Percentiles rank a stretch among this genome's conserved stretches.
Conservation (phyloP, 257 asterid species). For the Rhazya stricta region DNA sequence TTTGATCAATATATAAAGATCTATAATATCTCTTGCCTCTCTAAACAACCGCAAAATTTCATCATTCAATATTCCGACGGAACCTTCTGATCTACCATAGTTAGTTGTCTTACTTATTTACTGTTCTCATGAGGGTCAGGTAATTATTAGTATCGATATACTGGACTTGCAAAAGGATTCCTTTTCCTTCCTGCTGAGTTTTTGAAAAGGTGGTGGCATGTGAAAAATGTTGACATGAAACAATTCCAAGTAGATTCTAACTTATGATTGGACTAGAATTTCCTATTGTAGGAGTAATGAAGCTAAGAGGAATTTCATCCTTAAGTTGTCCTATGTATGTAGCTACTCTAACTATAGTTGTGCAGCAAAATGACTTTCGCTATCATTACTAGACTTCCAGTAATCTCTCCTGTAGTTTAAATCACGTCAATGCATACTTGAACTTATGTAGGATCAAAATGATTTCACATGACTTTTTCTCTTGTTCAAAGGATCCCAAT, state of each 20-base stretch:
- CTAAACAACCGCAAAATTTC: background rate
- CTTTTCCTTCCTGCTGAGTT: no score
- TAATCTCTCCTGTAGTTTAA: no score
- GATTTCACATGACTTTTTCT: background rate
- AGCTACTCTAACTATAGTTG: background rate
- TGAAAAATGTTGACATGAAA: background rate
- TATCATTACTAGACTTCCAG: background rate
- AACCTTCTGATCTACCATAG: no score
- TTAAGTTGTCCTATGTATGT: no score
- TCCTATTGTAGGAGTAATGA: background rate
- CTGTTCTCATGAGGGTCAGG: no score
- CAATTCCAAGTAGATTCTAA: background rate
- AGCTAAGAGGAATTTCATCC: no score
- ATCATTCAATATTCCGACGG: no score
- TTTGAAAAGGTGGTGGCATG: no score
- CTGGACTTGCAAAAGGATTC: no score
- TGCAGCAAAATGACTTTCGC: background rate
- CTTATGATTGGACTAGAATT: background rate
- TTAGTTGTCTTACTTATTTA: no score
- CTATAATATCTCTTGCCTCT: background rate
- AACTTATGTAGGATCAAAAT: background rate
- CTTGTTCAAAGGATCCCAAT: background rate
- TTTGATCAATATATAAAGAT: background rate
- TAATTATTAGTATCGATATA: no score
- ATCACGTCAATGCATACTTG: background rate